A percentile compares a stretch with the other conserved stretches of the same genome.
phyloP scores from a whole-genome alignment of 2,329 filamentous ascomycete species.

The Claviceps arundinis region DNA sequence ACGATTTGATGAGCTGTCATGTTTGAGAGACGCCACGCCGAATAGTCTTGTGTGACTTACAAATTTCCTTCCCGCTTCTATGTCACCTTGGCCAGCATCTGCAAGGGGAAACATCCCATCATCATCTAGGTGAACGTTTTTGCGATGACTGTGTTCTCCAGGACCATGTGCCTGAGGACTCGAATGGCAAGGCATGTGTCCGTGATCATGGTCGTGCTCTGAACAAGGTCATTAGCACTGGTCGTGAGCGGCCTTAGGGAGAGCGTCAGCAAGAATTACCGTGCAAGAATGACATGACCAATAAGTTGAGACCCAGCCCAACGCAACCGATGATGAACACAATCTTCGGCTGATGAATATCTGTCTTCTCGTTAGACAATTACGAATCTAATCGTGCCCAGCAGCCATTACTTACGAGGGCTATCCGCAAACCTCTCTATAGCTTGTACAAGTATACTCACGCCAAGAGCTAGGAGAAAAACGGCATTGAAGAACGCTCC shows the following conservation, averaged over 20 bases:
- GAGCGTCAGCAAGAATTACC: slow-evolving; percentile 25
- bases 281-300: slow-evolving; percentile 53
- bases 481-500: slow-evolving; percentile 74
- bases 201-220: slow-evolving; percentile 24
- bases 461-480: slow-evolving; percentile 56
- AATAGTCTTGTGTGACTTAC: not conserved
- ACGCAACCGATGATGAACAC: slow-evolving; percentile 57
- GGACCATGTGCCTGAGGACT: slow-evolving; percentile 11
- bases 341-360: slow-evolving; percentile 48
- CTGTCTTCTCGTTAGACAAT: slow-evolving; percentile 22
- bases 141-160: not conserved
- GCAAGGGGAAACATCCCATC: not conserved
- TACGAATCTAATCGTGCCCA: slow-evolving; percentile 1
- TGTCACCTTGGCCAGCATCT: not conserved
- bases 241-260: not conserved
- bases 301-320: slow-evolving; percentile 52
- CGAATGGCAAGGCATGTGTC: slow-evolving; percentile 11
- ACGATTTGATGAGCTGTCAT: not conserved
- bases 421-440: slow-evolving; percentile 55
- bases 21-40: not conserved
- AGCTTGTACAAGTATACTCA: slow-evolving; percentile 62
- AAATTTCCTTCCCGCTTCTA: not conserved
- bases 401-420: slow-evolving; percentile 27
- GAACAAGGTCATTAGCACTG: not conserved
- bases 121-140: not conserved